Percentiles rank a stretch among this genome's conserved stretches.
Conservation (phyloP, 1,139 yeast species). For the Pichia sp. region DNA sequence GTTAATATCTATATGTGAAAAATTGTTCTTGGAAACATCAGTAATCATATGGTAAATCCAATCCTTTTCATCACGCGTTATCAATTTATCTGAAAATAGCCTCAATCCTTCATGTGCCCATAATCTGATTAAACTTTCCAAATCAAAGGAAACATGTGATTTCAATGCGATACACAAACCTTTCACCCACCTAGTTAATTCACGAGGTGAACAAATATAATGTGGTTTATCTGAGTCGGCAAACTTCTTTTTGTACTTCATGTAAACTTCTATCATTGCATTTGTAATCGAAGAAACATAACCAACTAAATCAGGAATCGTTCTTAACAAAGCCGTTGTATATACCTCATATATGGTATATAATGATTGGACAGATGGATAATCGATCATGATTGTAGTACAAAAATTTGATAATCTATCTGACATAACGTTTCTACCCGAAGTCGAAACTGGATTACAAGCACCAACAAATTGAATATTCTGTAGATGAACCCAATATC, state of each 20-base stretch:
- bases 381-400: slow-evolving; percentile 67
- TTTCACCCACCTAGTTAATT: slow-evolving; percentile 79
- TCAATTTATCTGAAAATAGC: slow-evolving; percentile 69
- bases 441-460: slow-evolving; percentile 83
- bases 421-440: slow-evolving; percentile 60
- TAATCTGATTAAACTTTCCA: slow-evolving; percentile 44
- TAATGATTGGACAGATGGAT: slow-evolving; percentile 66
- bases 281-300: slow-evolving; percentile 47
- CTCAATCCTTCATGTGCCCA: slow-evolving; percentile 84
- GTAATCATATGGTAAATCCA: slow-evolving; percentile 47
- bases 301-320: slow-evolving; percentile 58
- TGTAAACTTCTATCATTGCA: slow-evolving; percentile 65
- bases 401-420: slow-evolving; percentile 67
- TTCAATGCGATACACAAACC: slow-evolving; percentile 63
- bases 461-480: slow-evolving; percentile 87
- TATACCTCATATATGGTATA: slow-evolving; percentile 61
- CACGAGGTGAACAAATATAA: slow-evolving; percentile 84
- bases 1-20: slow-evolving; percentile 42
- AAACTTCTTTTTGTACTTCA: slow-evolving; percentile 38
- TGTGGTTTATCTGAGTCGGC: slow-evolving; percentile 40
- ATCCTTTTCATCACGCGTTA: slow-evolving; percentile 39
- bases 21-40: slow-evolving; percentile 35
- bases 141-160: slow-evolving; percentile 23
- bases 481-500: slow-evolving; percentile 61
- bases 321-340: slow-evolving; percentile 51